phyloP scores from a whole-genome alignment of 768 basidiomycete genomes.

The Guyanaporus albipodus region DNA sequence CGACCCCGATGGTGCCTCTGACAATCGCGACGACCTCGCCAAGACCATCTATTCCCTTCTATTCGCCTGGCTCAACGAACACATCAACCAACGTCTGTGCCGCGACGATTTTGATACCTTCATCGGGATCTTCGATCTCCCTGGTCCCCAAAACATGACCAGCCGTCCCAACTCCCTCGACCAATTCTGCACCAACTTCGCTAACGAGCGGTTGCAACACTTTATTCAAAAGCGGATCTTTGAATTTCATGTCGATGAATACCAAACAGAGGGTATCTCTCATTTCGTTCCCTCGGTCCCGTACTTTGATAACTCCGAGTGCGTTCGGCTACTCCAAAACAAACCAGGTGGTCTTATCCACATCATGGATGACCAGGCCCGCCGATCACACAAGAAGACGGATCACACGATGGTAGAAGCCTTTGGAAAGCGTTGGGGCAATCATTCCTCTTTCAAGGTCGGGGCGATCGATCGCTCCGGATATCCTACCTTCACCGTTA shows the following conservation, averaged over 20 bases:
- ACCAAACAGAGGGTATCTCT: conserved; percentile 75
- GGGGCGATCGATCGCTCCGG: conserved; percentile 73
- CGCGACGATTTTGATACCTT: conserved; percentile 90
- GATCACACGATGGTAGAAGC: conserved; percentile 94
- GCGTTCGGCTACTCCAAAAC: conserved; percentile 54
- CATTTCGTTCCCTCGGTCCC: conserved; percentile 63
- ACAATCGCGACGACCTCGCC: conserved; percentile 92
- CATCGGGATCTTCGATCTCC: conserved; percentile 91
- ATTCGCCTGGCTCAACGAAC: conserved; percentile 95
- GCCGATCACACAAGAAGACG: conserved; percentile 82
- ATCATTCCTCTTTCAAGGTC: conserved; percentile 87
- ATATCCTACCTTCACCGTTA: conserved; percentile 83
- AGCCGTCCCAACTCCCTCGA: conserved; percentile 90
- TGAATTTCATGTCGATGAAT: conserved; percentile 79
- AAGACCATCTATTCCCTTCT: conserved; percentile 91
- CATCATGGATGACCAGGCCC: conserved; percentile 97
- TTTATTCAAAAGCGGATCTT: conserved; percentile 69
- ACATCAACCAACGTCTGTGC: conserved; percentile 93
- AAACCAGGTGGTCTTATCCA: conserved; percentile 78
- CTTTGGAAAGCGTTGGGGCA: conserved; percentile 91
- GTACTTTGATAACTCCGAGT: conserved; percentile 91
- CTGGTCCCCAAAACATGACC: conserved; percentile 87
- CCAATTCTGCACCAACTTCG: conserved; percentile 95
- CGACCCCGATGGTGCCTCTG: conserved; percentile 88
- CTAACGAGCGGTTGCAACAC: conserved; percentile 85